Evolutionary conservation across 2,329 filamentous ascomycete genomes (phyloP), one percentile per base, ranked within the genome.

Genomic region (Lasiodiplodia gonubiensis): DNA sequence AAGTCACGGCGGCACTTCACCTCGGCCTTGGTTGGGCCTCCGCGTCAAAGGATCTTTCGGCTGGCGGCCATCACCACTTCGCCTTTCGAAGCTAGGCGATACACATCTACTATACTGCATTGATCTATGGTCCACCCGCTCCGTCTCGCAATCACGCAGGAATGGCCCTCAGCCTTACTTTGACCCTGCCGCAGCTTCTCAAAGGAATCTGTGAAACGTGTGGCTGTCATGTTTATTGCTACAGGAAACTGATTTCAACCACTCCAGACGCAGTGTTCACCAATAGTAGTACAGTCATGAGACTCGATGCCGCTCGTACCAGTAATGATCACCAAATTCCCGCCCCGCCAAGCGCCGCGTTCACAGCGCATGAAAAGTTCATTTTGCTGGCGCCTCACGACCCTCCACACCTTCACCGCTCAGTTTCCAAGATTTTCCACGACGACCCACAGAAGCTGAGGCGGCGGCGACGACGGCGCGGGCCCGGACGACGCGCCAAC

Each of bases 391-490:
- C 39, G 35, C 23, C 55, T 46, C 55, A 59, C 18, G 14, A 30
- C 23, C 39, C 37, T n/a, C 2, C 23, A 10, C 14, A 12, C 42
- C 39, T 14, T 39, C 59, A 51, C 42, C 59, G 46, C 16, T 63
- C 59, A 63, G 23, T 37, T 25, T 16, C 57, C 64, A 18, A 66
- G 52, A 30, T 66, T 66, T 39, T 66, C 64, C 8, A 66, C 53
- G 12, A 59, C 64, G 33, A 66, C 64, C 64, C 64, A 66, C 64
- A 66, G 30, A 27, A 59, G 27, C 64, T 25, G 52, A 23, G 39
- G 53, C 46, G 30, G 48, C 35, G 12, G 35, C 37, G 33, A 37
- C 61, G 27, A 42, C 35, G 39, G n/a, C 23, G 48, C 12, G 11
- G n/a, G 37, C 48, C 33, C 46, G 48, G 25, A 33, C 16, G 52